Evolutionary conservation across 164 flowering plant genomes (phyloP).

Genomic region (Houttuynia cordata): DNA sequence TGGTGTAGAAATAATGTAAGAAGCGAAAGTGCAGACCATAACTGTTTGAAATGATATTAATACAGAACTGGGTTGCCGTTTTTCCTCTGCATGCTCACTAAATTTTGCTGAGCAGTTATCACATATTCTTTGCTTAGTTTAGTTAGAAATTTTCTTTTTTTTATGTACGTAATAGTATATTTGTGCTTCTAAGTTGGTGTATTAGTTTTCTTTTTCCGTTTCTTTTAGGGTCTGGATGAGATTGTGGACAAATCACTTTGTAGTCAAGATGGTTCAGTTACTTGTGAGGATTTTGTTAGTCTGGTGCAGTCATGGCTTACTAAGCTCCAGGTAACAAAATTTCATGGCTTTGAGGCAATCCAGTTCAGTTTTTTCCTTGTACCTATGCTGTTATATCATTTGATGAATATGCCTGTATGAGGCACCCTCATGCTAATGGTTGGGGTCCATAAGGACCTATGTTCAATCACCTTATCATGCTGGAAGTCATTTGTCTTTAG

Average conservation of each 20-base stretch:
- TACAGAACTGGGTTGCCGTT: too few species aligned
- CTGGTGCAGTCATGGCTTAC: conserved; percentile 74
- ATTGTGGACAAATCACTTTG: conserved; percentile 64
- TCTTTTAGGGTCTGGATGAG: conserved; percentile 83
- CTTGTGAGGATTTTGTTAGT: conserved; percentile 84
- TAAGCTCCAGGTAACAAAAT: conserved; percentile 75
- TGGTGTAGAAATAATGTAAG: too few species aligned
- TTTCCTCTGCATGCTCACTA: too few species aligned
- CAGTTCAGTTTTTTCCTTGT: not conserved
- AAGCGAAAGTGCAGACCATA: too few species aligned
- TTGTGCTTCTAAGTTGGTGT: conserved; percentile 10
- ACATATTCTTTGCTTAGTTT: too few species aligned
- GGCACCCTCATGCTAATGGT: not conserved
- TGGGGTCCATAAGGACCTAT: not conserved
- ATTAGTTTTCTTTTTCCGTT: not conserved
- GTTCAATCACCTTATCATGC: not conserved
- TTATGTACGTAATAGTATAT: not conserved
- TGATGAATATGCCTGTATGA: not conserved
- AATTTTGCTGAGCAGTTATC: too few species aligned
- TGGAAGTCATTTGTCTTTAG: not conserved
- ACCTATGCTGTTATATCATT: not conserved
- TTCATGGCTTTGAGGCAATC: not conserved
- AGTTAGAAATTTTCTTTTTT: not conserved
- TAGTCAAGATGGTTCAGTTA: conserved; percentile 50
- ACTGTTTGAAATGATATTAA: too few species aligned